These are phyloP conservation scores for Coemansia sp. DNA, from an alignment of 192 early-diverging fungal genomes.

Conservation along the genomic window DNA sequence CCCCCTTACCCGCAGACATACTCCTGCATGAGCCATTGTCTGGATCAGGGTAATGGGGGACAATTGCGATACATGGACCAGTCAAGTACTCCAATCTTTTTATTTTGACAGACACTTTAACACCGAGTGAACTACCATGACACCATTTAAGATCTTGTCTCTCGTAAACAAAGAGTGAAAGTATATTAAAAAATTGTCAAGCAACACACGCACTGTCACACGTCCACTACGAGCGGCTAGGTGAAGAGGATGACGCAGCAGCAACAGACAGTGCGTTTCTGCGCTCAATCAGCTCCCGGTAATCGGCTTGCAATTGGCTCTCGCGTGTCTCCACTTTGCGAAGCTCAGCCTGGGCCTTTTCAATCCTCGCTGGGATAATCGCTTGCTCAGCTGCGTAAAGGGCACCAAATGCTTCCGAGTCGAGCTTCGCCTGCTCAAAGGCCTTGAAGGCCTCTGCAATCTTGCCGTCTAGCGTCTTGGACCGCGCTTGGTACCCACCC, in stretches of 20 bases:
- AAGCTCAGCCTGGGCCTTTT: constrained; percentile 55
- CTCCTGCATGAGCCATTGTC: neutral
- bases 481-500: constrained; percentile 83
- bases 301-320: constrained; percentile 69
- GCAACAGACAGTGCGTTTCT: constrained; percentile 24
- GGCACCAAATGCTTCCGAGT: constrained; percentile 63
- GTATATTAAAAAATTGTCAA: neutral
- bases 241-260: constrained; percentile 4
- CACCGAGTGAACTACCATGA: too few relatives aligned
- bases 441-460: constrained; percentile 62
- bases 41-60: neutral
- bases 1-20: neutral
- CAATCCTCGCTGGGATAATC: constrained; percentile 61
- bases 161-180: neutral
- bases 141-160: too few relatives aligned
- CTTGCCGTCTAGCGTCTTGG: constrained; percentile 65
- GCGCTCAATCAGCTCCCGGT: constrained; percentile 61
- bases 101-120: too few relatives aligned
- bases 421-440: constrained; percentile 60
- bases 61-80: too few relatives aligned
- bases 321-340: constrained; percentile 52
- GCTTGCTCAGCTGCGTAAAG: constrained; percentile 64
- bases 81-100: too few relatives aligned
- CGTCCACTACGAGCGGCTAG: neutral
- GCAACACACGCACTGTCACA: neutral